Evolutionary conservation across 768 basidiomycete species (phyloP).

Genomic region (Mycena crocata): DNA sequence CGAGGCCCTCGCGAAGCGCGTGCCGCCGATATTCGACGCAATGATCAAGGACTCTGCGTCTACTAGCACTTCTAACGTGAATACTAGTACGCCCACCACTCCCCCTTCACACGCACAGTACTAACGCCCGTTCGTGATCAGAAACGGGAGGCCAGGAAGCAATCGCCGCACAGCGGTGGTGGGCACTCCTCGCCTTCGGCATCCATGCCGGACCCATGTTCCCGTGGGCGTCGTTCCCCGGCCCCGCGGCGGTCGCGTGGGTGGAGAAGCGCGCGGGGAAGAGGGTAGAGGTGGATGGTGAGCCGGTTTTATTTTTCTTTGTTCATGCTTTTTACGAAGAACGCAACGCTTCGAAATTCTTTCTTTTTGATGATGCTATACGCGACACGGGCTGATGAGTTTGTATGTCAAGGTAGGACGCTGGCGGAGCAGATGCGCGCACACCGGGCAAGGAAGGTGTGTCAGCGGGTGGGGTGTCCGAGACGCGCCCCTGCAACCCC

Average conservation of each 20-base stretch:
- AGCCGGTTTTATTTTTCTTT: no score
- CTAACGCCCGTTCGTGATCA: no score
- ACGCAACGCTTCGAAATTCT: no score
- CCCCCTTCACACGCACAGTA: no score
- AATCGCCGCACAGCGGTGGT: constrained; percentile 13
- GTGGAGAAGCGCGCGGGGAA: neutral
- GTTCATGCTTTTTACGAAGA: no score
- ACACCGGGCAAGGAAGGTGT: neutral
- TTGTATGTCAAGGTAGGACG: no score
- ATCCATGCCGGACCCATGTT: constrained; percentile 9
- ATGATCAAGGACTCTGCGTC: constrained; percentile 8
- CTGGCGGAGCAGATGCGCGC: no score
- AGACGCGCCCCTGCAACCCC: no score
- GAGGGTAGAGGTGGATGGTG: neutral
- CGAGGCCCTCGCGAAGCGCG: neutral
- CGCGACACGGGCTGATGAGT: no score
- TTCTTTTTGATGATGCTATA: no score
- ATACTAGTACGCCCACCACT: no score
- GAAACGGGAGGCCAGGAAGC: constrained; percentile 16
- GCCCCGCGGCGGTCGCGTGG: neutral
- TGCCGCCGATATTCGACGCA: neutral
- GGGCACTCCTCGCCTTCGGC: neutral
- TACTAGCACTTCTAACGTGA: no score
- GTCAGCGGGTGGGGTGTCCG: neutral
- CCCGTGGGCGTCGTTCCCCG: constrained; percentile 7